phyloP scores from a whole-genome alignment of 192 early-diverging fungal genomes.

The Tieghemiomyces parasiticus region DNA sequence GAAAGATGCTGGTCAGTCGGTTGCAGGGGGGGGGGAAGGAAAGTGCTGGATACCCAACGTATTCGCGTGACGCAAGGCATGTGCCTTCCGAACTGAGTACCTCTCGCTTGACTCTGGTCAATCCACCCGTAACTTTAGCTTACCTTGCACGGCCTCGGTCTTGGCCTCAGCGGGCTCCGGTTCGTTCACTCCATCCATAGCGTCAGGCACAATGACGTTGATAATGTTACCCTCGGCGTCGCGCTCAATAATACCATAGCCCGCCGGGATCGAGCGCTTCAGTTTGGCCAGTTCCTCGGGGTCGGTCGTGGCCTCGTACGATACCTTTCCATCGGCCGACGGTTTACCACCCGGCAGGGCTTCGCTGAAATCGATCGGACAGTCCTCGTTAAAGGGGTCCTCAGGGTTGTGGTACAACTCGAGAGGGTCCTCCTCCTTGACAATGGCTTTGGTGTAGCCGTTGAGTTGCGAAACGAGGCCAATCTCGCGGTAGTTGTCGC shows the following conservation, averaged over 20 bases:
- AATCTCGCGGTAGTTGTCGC: constrained; percentile 59
- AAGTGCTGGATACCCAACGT: no score
- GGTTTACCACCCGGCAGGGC: constrained; percentile 16
- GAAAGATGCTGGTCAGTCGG: no score
- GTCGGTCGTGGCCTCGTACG: constrained; percentile 12
- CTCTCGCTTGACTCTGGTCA: no score
- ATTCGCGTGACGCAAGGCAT: no score
- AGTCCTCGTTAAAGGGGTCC: constrained; percentile 9
- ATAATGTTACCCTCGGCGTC: constrained; percentile 60
- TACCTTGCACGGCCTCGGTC: no score
- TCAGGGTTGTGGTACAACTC: constrained; percentile 8
- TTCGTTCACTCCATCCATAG: no score
- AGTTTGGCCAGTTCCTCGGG: constrained; percentile 33
- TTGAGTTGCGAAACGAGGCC: constrained; percentile 53
- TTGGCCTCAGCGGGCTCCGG: no score
- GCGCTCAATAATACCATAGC: constrained; percentile 68
- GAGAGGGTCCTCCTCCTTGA: not conserved
- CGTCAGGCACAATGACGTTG: constrained; percentile 47
- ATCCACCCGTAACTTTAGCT: no score
- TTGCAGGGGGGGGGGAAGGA: no score
- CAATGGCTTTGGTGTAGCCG: constrained; percentile 14
- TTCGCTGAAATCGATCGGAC: not conserved
- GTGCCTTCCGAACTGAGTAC: no score
- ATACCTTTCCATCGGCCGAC: constrained; percentile 15
- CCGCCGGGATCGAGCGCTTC: constrained; percentile 34